phyloP scores from a whole-genome alignment of 306 rosid species.

The Glycine soja region DNA sequence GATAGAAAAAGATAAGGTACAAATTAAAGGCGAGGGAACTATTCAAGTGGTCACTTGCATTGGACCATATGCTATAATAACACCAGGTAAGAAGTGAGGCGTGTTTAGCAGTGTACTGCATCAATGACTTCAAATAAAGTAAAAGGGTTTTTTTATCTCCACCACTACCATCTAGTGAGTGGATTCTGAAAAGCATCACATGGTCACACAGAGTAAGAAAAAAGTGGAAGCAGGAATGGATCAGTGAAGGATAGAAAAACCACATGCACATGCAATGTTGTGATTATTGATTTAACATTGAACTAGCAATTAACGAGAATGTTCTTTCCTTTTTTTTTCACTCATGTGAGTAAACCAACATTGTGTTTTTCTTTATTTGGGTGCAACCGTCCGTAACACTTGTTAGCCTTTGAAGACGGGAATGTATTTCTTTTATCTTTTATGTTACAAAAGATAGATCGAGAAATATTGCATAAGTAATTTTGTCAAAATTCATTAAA shows the following conservation, averaged over 20 bases:
- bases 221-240: conserved; percentile 38
- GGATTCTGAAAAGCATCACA: conserved; percentile 87
- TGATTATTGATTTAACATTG: conserved; percentile 39
- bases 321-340: not conserved
- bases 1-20: not conserved
- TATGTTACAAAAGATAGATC: too few relatives aligned
- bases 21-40: not conserved
- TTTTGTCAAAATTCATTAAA: not conserved
- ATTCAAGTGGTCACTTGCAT: conserved; percentile 30
- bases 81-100: conserved; percentile 40
- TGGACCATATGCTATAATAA: conserved; percentile 38
- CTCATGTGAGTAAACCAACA: conserved; percentile 24
- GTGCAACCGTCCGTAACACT: conserved; percentile 9
- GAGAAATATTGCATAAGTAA: not conserved
- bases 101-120: conserved; percentile 36
- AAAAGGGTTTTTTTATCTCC: conserved; percentile 16
- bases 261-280: conserved; percentile 56
- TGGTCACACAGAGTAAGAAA: conserved; percentile 46
- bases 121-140: conserved; percentile 43
- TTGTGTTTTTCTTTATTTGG: conserved; percentile 28
- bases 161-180: conserved; percentile 40
- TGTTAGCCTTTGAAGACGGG: not conserved
- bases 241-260: conserved; percentile 3
- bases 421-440: too few relatives aligned
- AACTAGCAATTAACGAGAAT: not conserved